Base-by-base conservation (phyloP, 2,329 filamentous ascomycete genomes). In the Graphiopsis chlorocephala region DNA sequence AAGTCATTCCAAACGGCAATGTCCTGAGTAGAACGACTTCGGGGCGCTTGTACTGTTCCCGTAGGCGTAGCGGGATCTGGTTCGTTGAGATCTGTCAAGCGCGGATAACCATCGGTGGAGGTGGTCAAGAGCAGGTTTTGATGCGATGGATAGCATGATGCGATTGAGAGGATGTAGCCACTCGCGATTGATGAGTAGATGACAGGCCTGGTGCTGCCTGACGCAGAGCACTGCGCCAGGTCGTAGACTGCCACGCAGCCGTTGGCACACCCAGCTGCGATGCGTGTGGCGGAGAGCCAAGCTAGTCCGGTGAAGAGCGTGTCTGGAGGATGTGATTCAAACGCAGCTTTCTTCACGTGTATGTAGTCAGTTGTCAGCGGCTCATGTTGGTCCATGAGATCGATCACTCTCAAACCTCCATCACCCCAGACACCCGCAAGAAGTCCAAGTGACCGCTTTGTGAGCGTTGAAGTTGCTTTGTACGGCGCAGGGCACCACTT, bases 351-450 rank as follows among this genome's bases (percentile, higher is more conserved):
- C 3, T 77, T 72, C 31, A 85, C 73, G 65, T 79, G 77, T n/a
- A 82, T 74, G 65, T 78, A 78, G 33, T 59, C 42, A 58, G 66
- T 63, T 29, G 61, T 38, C 12, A 26, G 23, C 14, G 53, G 20
- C 15, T 52, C 2, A 62, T 69, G 25, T n/a, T 66, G 61, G 15
- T 67, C 64, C 28, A 69, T 78, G n/a, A 88, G 71, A 69, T 86
- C 81, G 35, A 88, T 71, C 4, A 88, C 78, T 64, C 85, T 78
- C 4, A 86, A 74, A 55, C 74, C 78, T 5, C 86, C 86, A 71
- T 89, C 87, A n/a, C 79, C 80, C 78, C 83, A 88, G 1, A 88
- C 73, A 12, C 81, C 80, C 4, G 84, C 86, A 26, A 89, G 77
- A 7, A 88, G 74, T 0, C 85, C 85, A 38, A 87, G 73, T 55